Conservation (phyloP, 192 early-diverging fungal species). For the Entophlyctis luteolus region DNA sequence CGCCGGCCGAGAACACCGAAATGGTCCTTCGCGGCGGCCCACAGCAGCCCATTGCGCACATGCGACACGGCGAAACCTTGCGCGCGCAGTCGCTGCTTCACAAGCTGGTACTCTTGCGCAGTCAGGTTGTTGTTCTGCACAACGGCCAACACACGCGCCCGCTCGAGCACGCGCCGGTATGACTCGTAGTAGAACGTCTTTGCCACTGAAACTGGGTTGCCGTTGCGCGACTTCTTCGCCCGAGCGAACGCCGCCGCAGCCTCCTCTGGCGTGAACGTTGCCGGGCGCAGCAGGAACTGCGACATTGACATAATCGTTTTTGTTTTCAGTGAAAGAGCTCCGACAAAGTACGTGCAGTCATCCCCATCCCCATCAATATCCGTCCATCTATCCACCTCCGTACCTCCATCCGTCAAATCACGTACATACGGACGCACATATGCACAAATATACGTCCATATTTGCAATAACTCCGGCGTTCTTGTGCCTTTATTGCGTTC, state of each 20-base stretch:
- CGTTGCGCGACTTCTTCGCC: constrained; percentile 14
- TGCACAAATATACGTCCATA: no score
- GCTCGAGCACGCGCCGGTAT: not conserved
- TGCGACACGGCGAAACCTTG: not conserved
- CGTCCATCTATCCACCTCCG: no score
- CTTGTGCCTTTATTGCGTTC: no score
- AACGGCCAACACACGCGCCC: not conserved
- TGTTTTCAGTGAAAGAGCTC: no score
- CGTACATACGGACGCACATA: no score
- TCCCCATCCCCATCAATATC: no score
- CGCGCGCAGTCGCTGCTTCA: not conserved
- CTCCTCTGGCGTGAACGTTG: not conserved
- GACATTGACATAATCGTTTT: not conserved
- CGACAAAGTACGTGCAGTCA: no score
- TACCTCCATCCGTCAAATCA: no score
- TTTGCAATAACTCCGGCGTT: no score
- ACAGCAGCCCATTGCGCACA: not conserved
- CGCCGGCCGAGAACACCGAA: not conserved
- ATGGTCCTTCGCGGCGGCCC: not conserved
- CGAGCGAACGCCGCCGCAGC: constrained; percentile 7
- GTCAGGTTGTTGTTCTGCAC: constrained; percentile 18
- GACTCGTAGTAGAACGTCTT: constrained; percentile 16
- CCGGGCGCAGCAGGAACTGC: not conserved
- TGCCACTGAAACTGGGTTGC: not conserved
- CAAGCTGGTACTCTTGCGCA: not conserved